Conservation (phyloP, 1,139 yeast species). For the Suhomyces ambrosiae region DNA sequence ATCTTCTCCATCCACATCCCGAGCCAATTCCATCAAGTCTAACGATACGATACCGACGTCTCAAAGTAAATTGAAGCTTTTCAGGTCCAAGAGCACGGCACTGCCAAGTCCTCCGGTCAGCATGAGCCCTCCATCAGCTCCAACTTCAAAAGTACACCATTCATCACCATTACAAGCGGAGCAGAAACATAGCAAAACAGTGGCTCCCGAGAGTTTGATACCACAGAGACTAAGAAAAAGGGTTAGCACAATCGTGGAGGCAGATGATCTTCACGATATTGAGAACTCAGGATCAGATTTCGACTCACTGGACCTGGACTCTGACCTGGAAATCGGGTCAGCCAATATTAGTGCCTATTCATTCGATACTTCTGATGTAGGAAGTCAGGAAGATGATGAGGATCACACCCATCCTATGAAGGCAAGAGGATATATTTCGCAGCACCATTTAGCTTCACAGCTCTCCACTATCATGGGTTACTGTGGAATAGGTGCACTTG, state of each 20-base stretch:
- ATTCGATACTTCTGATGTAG: constrained; percentile 27
- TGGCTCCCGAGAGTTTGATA: background rate
- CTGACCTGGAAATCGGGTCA: constrained; percentile 17
- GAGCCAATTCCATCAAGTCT: constrained; percentile 11
- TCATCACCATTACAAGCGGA: background rate
- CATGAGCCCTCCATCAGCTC: constrained; percentile 1
- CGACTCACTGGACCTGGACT: constrained; percentile 9
- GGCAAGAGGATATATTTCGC: constrained; percentile 17
- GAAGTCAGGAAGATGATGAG: constrained; percentile 29
- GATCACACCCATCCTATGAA: constrained; percentile 34
- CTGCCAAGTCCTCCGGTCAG: background rate
- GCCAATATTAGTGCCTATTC: constrained; percentile 10
- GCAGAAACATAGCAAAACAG: background rate
- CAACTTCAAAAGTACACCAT: constrained; percentile 2
- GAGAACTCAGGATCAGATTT: constrained; percentile 12
- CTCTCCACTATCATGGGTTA: constrained; percentile 37
- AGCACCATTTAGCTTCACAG: constrained; percentile 23
- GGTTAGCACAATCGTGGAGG: constrained; percentile 28
- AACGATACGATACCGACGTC: constrained; percentile 2
- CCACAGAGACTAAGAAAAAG: constrained; percentile 17
- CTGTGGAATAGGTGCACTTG: constrained; percentile 28
- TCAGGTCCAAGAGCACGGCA: constrained; percentile 6
- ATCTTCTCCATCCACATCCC: constrained; percentile 4
- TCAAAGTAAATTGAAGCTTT: constrained; percentile 7
- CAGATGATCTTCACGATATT: constrained; percentile 10